Percentiles rank a stretch among this genome's conserved stretches.
These are phyloP conservation scores for Athelia psychrophila DNA, from an alignment of 1,284 basidiomycete species.

Conservation along the genomic window DNA sequence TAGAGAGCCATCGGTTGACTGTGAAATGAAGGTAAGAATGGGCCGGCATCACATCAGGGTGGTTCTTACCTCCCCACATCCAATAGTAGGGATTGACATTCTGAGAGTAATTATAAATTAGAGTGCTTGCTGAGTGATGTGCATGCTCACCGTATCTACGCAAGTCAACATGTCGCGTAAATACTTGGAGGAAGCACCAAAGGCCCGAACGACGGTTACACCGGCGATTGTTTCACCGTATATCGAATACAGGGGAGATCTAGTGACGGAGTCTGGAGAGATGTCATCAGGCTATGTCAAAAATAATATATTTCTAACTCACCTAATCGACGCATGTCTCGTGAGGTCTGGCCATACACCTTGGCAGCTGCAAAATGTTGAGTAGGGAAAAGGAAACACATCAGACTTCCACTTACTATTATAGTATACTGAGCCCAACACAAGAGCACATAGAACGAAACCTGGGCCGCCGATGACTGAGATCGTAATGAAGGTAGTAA, in stretches of 20 bases:
- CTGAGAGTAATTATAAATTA: slow-evolving; percentile 42
- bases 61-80: slow-evolving; percentile 91
- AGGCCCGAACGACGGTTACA: slow-evolving; percentile 85
- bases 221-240: slow-evolving; percentile 91
- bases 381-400: not conserved
- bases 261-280: not conserved
- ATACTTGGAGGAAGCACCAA: slow-evolving; percentile 48
- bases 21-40: not conserved
- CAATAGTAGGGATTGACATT: slow-evolving; percentile 81
- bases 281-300: slow-evolving; percentile 83
- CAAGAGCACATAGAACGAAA: slow-evolving; percentile 61
- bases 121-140: not conserved
- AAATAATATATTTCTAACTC: slow-evolving; percentile 14
- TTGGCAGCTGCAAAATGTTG: slow-evolving; percentile 38
- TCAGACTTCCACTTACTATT: slow-evolving; percentile 44
- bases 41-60: too few relatives aligned
- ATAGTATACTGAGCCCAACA: slow-evolving; percentile 69
- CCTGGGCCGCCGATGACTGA: slow-evolving; percentile 77
- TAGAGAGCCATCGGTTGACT: slow-evolving; percentile 81
- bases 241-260: slow-evolving; percentile 31
- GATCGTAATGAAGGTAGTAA: slow-evolving; percentile 74
- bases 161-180: slow-evolving; percentile 83
- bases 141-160: slow-evolving; percentile 67
- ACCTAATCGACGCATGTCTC: slow-evolving; percentile 88
- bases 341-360: slow-evolving; percentile 81